Percentiles rank a stretch among this genome's conserved stretches.
These are phyloP conservation scores for Poterioochromonas sp. DNA, from an alignment of 352 stramenopile species.

Conservation along the genomic window DNA sequence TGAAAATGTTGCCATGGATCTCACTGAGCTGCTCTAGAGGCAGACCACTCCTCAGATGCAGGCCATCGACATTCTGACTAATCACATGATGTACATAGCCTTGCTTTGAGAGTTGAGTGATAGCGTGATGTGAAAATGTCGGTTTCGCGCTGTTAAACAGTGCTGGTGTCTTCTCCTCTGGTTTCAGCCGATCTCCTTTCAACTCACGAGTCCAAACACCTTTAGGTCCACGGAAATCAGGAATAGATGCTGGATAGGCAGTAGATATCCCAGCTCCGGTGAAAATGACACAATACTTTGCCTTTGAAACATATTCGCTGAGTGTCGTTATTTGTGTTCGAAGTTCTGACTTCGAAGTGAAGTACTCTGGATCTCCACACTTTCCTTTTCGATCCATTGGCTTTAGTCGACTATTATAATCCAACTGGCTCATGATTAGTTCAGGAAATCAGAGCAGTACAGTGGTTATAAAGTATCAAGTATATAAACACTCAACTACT, in stretches of 20 bases:
- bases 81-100: slow-evolving; percentile 59
- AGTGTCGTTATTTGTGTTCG: neutral
- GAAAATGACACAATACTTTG: slow-evolving; percentile 42
- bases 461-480: no score
- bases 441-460: no score
- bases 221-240: slow-evolving; percentile 84
- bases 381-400: neutral
- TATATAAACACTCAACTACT: no score
- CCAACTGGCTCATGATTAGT: no score
- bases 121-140: neutral
- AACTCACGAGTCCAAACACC: slow-evolving; percentile 48
- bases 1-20: slow-evolving; percentile 15
- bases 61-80: slow-evolving; percentile 92
- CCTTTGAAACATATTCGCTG: neutral
- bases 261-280: slow-evolving; percentile 87
- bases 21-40: neutral
- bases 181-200: neutral
- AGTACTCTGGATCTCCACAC: neutral
- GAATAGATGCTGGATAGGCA: slow-evolving; percentile 90
- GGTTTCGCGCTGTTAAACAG: slow-evolving; percentile 39
- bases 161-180: neutral
- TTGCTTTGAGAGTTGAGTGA: slow-evolving; percentile 50
- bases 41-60: slow-evolving; percentile 75
- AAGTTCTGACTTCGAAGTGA: neutral
- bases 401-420: slow-evolving; percentile 6